These are phyloP conservation scores for Ophiorrhiza pumila DNA, from an alignment of 257 asterid genomes.

Conservation along the genomic window DNA sequence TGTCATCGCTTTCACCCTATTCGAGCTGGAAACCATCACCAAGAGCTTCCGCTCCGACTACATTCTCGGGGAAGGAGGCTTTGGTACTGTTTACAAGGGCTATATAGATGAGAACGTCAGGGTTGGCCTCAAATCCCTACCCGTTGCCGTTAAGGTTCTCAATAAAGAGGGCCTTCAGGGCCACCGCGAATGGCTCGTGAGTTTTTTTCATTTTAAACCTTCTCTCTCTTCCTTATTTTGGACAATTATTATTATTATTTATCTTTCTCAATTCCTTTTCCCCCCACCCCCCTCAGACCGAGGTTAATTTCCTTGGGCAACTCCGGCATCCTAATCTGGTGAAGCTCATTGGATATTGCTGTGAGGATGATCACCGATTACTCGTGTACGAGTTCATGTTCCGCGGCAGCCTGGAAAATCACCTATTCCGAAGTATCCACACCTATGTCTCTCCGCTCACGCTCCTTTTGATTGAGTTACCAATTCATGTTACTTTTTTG, in stretches of 20 bases:
- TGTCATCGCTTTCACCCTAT: conserved; percentile 83
- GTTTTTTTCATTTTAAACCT: conserved; percentile 21
- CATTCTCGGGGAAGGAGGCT: conserved; percentile 98
- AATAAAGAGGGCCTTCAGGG: conserved; percentile 99
- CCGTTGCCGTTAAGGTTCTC: conserved; percentile 97
- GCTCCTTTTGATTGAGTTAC: conserved; percentile 18
- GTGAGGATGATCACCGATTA: conserved; percentile 97
- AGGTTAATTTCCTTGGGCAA: conserved; percentile 96
- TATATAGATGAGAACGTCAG: conserved; percentile 95
- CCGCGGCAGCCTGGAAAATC: conserved; percentile 97
- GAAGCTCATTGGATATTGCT: conserved; percentile 95
- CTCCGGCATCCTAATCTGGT: conserved; percentile 96
- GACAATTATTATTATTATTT: not conserved
- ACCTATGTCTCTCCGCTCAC: conserved; percentile 29
- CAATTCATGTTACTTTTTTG: not conserved
- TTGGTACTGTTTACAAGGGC: conserved; percentile 97
- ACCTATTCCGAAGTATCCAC: conserved; percentile 89
- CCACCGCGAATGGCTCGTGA: conserved; percentile 97
- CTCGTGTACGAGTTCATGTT: conserved; percentile 98
- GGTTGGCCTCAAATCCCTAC: conserved; percentile 91
- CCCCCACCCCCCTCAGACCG: conserved; percentile 48
- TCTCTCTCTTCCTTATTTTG: not conserved
- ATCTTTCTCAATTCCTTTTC: no score
- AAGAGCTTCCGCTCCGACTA: conserved; percentile 98
- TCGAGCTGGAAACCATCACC: conserved; percentile 95